Conservation (phyloP, 2,329 filamentous ascomycete genomes). For the Paradendryphiella salina region DNA sequence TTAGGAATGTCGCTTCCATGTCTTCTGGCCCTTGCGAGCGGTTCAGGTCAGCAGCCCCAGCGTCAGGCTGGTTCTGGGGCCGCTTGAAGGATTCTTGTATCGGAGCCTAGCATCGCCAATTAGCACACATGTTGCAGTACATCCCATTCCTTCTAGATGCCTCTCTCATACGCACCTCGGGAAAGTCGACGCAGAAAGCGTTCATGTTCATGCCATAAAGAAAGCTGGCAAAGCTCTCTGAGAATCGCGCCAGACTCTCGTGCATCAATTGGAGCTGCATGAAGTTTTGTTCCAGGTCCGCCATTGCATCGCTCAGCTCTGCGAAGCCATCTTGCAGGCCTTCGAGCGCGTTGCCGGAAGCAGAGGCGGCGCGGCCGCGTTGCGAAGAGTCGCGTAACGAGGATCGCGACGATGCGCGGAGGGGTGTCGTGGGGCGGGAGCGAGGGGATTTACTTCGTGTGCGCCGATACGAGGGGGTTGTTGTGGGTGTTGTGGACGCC, state of each 20-base stretch:
- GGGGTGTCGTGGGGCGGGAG: slow-evolving; percentile 85
- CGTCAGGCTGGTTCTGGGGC: slow-evolving; percentile 35
- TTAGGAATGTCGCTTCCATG: slow-evolving; percentile 85
- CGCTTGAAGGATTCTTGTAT: slow-evolving; percentile 77
- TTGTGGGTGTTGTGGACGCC: slow-evolving; percentile 32
- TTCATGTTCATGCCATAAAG: slow-evolving; percentile 98
- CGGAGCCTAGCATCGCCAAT: slow-evolving; percentile 63
- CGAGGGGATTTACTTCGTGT: slow-evolving; percentile 61
- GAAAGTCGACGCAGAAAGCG: slow-evolving; percentile 96
- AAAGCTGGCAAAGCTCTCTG: slow-evolving; percentile 93
- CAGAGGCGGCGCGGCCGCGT: slow-evolving; percentile 50
- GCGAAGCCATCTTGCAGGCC: slow-evolving; percentile 87
- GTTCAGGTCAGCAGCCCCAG: slow-evolving; percentile 25
- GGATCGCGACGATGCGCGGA: slow-evolving; percentile 85
- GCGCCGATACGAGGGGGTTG: slow-evolving; percentile 40
- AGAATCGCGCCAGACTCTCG: slow-evolving; percentile 88
- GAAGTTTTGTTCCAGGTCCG: slow-evolving; percentile 94
- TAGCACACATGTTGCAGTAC: neutral
- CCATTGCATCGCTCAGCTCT: slow-evolving; percentile 90
- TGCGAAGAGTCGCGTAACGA: slow-evolving; percentile 68
- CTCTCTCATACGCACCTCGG: slow-evolving; percentile 67
- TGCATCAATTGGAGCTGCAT: slow-evolving; percentile 98
- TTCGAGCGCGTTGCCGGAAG: slow-evolving; percentile 71
- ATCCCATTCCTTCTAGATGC: neutral
- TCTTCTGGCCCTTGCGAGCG: slow-evolving; percentile 48